phyloP scores from a whole-genome alignment of 1,284 basidiomycete species.

The Austroboletus niveus region DNA sequence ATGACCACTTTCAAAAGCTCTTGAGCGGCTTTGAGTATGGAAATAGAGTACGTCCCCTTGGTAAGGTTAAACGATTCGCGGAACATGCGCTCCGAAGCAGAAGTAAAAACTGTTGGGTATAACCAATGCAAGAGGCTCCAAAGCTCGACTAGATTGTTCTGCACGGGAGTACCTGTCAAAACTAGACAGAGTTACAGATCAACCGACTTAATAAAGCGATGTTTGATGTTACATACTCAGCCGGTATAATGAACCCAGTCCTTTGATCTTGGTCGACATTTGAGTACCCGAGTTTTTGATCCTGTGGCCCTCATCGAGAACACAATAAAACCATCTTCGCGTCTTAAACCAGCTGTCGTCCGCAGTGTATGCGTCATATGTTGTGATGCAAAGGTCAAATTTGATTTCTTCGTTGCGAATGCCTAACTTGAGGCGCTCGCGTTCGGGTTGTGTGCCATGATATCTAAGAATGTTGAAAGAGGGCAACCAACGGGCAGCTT shows the following conservation, averaged over 20 bases:
- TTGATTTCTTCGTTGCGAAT: constrained; percentile 31
- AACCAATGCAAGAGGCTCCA: constrained; percentile 58
- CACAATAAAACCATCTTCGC: constrained; percentile 53
- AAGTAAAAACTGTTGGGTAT: constrained; percentile 52
- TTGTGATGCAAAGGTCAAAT: constrained; percentile 54
- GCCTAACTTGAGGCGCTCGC: constrained; percentile 43
- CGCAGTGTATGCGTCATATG: constrained; percentile 52
- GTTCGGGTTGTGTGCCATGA: constrained; percentile 49
- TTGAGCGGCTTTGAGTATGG: constrained; percentile 48
- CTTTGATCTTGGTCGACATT: constrained; percentile 43
- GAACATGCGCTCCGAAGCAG: constrained; percentile 46
- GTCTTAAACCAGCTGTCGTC: constrained; percentile 58
- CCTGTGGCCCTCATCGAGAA: constrained; percentile 61
- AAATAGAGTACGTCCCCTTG: constrained; percentile 47
- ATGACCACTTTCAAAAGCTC: constrained; percentile 51
- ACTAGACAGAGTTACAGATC: constrained; percentile 37
- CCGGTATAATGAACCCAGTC: constrained; percentile 49
- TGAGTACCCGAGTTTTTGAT: constrained; percentile 56
- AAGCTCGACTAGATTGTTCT: constrained; percentile 62
- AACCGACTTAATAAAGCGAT: neutral
- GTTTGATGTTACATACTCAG: constrained; percentile 37
- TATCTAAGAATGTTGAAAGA: constrained; percentile 48
- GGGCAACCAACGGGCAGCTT: constrained; percentile 55
- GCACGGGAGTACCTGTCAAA: constrained; percentile 61
- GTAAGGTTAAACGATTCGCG: constrained; percentile 51